A percentile compares a stretch with the other conserved stretches of the same genome.
Evolutionary conservation across 805 yeast species (phyloP).

Genomic region (Lachancea sp.): DNA sequence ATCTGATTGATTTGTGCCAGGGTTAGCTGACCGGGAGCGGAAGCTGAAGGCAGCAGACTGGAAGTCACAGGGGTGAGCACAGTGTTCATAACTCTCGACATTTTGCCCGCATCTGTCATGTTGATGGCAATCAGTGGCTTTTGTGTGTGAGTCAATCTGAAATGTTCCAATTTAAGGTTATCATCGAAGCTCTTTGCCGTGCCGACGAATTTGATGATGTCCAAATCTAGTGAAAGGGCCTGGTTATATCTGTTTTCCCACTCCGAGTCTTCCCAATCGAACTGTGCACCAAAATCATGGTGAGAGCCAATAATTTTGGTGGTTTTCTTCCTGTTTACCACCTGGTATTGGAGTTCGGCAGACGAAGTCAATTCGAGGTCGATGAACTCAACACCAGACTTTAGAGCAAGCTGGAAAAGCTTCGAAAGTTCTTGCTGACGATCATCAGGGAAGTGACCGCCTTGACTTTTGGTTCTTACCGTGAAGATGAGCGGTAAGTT

Average conservation of each 20-base stretch:
- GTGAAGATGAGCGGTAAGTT: slow-evolving; percentile 78
- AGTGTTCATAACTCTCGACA: slow-evolving; percentile 71
- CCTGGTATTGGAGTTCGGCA: slow-evolving; percentile 42
- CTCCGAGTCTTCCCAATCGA: slow-evolving; percentile 60
- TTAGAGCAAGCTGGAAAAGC: slow-evolving; percentile 57
- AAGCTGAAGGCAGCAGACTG: slow-evolving; percentile 52
- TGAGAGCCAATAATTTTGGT: slow-evolving; percentile 78
- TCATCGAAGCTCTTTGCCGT: slow-evolving; percentile 58
- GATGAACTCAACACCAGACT: slow-evolving; percentile 71
- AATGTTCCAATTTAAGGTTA: slow-evolving; percentile 63
- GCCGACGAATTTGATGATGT: slow-evolving; percentile 79
- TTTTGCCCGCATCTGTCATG: slow-evolving; percentile 67
- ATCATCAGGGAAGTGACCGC: slow-evolving; percentile 70
- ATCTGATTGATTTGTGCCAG: slow-evolving; percentile 57
- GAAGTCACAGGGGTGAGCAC: slow-evolving; percentile 83
- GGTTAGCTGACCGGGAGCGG: slow-evolving; percentile 77
- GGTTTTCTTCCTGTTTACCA: slow-evolving; percentile 48
- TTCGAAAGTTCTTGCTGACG: slow-evolving; percentile 41
- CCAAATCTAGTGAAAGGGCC: slow-evolving; percentile 60
- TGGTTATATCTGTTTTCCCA: slow-evolving; percentile 70
- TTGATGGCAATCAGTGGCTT: slow-evolving; percentile 78
- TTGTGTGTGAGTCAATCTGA: slow-evolving; percentile 48
- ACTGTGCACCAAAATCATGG: slow-evolving; percentile 61
- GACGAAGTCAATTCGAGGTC: slow-evolving; percentile 76
- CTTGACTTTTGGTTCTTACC: slow-evolving; percentile 69